Evolutionary conservation across 1,284 basidiomycete genomes (phyloP).

Genomic region (Pseudozyma sp.): DNA sequence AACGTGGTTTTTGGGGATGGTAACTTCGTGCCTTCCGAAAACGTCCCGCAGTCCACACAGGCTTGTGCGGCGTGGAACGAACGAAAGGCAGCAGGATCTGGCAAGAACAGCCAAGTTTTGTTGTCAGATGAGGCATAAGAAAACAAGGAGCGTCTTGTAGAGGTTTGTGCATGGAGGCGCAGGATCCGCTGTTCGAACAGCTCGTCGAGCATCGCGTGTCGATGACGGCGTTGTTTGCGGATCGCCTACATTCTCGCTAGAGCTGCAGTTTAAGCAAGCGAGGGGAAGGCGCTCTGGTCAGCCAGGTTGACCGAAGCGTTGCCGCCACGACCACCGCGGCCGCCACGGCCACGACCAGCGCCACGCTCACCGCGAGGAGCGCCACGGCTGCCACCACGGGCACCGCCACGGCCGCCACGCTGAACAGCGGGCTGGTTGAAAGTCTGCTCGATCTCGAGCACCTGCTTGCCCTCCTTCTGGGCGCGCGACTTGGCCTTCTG

Average conservation of each 20-base stretch:
- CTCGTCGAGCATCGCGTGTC: not conserved
- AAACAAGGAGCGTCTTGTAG: conserved; percentile 8
- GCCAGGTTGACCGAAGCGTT: conserved; percentile 73
- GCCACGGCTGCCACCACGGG: conserved; percentile 48
- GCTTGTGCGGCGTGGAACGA: conserved; percentile 6
- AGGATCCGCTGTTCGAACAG: conserved; percentile 1
- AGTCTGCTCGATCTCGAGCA: conserved; percentile 64
- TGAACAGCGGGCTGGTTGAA: conserved; percentile 58
- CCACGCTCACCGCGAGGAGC: conserved; percentile 53
- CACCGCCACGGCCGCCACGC: conserved; percentile 54
- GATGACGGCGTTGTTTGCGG: conserved; percentile 13
- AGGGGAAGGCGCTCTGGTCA: conserved; percentile 67
- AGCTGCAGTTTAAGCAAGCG: conserved; percentile 55
- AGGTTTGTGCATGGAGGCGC: not conserved
- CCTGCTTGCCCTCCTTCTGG: conserved; percentile 62
- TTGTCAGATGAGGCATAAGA: not conserved
- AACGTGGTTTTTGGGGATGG: conserved; percentile 6
- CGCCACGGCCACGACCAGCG: conserved; percentile 65
- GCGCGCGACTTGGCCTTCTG: conserved; percentile 50
- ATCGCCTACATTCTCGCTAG: conserved; percentile 6
- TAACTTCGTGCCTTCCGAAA: not conserved
- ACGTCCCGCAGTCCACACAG: conserved; percentile 9
- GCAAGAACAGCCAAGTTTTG: not conserved
- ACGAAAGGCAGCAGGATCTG: not conserved
- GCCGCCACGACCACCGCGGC: conserved; percentile 74